phyloP scores from a whole-genome alignment of 2,329 filamentous ascomycete genomes.

The Davidsoniella virescens region DNA sequence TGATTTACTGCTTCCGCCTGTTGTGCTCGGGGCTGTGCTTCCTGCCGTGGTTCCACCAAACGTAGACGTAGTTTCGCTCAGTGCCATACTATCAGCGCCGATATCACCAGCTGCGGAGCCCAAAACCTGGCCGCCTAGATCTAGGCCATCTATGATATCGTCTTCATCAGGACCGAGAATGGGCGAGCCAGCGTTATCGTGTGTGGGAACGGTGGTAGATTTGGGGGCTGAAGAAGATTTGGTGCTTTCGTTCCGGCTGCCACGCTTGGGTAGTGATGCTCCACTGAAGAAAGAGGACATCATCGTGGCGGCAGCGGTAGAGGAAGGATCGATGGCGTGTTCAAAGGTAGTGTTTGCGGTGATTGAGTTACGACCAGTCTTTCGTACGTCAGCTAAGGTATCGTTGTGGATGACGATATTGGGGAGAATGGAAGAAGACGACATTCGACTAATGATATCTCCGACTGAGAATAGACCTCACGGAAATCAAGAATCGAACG shows the following conservation, averaged over 20 bases:
- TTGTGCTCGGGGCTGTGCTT: conserved; percentile 6
- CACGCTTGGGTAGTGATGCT: conserved; percentile 5
- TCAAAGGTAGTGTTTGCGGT: conserved; percentile 5
- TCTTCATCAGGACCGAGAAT: conserved; percentile 10
- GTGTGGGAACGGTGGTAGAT: background rate
- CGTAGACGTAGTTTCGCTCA: conserved; percentile 5
- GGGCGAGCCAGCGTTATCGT: background rate
- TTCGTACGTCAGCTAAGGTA: background rate
- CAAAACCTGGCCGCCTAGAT: conserved; percentile 3
- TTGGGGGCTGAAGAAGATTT: background rate
- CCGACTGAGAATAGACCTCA: too few relatives aligned
- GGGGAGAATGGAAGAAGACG: background rate
- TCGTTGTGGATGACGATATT: conserved; percentile 4
- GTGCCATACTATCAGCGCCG: background rate
- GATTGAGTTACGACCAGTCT: conserved; percentile 6
- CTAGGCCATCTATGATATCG: conserved; percentile 12
- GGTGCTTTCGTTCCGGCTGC: background rate
- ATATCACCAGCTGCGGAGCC: background rate
- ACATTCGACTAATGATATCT: conserved; percentile 1
- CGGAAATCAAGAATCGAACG: too few relatives aligned
- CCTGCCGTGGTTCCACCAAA: conserved; percentile 8
- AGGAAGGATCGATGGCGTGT: background rate
- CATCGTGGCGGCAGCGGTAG: conserved; percentile 4
- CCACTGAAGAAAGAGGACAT: conserved; percentile 10
- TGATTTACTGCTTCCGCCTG: background rate